phyloP scores from a whole-genome alignment of 2,329 filamentous ascomycete genomes.

The Fusarium annulatum region DNA sequence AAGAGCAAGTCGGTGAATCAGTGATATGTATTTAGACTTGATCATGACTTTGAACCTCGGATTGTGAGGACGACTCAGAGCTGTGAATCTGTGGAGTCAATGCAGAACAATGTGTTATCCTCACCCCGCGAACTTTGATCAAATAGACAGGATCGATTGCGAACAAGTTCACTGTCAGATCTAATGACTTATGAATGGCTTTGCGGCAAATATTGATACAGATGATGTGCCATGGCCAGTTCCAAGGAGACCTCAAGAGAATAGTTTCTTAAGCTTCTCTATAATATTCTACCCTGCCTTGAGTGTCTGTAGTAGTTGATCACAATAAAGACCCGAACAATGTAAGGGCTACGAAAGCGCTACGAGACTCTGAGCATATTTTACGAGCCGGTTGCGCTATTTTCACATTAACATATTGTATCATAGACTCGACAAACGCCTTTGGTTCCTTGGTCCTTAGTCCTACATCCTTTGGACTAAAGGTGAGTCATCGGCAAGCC shows the following conservation, averaged over 20 bases:
- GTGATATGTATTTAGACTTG: not conserved
- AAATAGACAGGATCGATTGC: not conserved
- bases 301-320: too few species aligned
- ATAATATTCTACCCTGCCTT: too few species aligned
- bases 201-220: accelerated
- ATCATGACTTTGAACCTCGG: not conserved
- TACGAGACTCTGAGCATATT: accelerated
- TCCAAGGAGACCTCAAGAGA: not conserved
- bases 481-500: not conserved
- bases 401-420: accelerated
- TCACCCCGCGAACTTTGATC: not conserved
- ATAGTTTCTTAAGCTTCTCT: not conserved
- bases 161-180: not conserved
- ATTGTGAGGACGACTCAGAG: not conserved
- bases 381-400: accelerated
- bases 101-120: not conserved
- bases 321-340: accelerated
- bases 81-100: not conserved
- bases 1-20: not conserved
- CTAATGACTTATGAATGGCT: not conserved
- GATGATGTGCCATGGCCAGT: too few species aligned
- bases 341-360: too few species aligned
- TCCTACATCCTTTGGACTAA: too few species aligned
- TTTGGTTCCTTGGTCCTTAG: not conserved
- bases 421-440: not conserved